A percentile compares a stretch with the other conserved stretches of the same genome.
These are phyloP conservation scores for Stygiomarasmius scandens DNA, from an alignment of 1,284 basidiomycete genomes.

Conservation along the genomic window DNA sequence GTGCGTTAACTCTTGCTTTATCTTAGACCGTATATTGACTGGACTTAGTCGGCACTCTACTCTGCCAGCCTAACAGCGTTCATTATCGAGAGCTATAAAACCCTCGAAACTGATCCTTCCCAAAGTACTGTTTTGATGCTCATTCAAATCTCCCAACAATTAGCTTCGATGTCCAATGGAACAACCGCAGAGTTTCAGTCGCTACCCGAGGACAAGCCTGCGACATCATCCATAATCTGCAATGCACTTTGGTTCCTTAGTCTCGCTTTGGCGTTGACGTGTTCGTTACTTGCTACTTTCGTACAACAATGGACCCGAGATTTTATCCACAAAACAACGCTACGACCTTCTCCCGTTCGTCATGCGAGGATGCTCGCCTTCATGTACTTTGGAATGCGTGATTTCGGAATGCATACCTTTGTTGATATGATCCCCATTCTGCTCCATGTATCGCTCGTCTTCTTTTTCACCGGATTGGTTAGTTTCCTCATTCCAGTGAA, in stretches of 20 bases:
- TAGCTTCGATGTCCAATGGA: not conserved
- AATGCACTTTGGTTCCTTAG: not conserved
- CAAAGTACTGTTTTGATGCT: not conserved
- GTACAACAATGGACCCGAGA: not conserved
- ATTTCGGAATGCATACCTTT: not conserved
- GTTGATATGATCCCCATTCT: not conserved
- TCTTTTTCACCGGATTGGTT: not conserved
- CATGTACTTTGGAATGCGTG: not conserved
- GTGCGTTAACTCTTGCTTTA: not conserved
- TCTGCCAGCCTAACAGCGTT: not conserved
- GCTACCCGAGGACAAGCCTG: not conserved
- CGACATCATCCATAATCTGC: not conserved
- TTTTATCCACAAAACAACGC: not conserved
- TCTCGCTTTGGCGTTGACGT: not conserved
- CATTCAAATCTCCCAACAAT: not conserved
- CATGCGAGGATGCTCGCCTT: not conserved
- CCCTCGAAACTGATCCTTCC: not conserved
- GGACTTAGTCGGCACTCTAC: not conserved
- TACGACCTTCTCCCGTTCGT: not conserved
- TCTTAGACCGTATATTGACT: not conserved
- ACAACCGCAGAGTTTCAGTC: not conserved
- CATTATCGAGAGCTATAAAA: not conserved
- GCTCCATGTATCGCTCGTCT: not conserved
- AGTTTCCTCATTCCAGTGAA: conserved; percentile 3
- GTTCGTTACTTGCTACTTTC: not conserved